Conservation (phyloP, 768 basidiomycete species). For the Cystofilobasidium macerans region DNA sequence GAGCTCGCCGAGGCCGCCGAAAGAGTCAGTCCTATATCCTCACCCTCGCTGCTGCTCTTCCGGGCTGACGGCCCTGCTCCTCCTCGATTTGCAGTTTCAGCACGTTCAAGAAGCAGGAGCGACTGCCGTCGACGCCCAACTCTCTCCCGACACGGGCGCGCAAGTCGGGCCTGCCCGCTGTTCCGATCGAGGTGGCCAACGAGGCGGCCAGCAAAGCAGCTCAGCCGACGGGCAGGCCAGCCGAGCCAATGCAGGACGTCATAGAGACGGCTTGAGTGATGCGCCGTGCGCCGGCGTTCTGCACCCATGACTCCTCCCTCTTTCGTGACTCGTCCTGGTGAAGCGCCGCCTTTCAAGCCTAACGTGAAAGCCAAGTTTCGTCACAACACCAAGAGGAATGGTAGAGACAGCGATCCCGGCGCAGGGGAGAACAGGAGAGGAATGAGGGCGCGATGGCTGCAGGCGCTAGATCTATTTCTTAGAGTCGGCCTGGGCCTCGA, state of each 20-base stretch:
- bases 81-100: not conserved
- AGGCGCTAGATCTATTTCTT: not conserved
- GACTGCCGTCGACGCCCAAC: conserved; percentile 1
- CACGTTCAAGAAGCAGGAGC: conserved; percentile 8
- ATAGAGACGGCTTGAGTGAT: not conserved
- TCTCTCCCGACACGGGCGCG: conserved; percentile 2
- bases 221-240: not conserved
- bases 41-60: not conserved
- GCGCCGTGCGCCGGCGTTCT: too few relatives aligned
- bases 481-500: conserved; percentile 39
- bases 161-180: not conserved
- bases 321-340: too few relatives aligned
- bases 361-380: too few relatives aligned
- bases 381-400: too few relatives aligned
- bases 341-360: too few relatives aligned
- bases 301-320: too few relatives aligned
- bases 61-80: too few relatives aligned
- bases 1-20: not conserved
- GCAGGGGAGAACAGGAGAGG: too few relatives aligned
- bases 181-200: not conserved
- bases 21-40: not conserved
- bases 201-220: not conserved
- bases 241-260: not conserved
- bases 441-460: too few relatives aligned
- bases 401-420: too few relatives aligned